Evolutionary conservation across 2,329 filamentous ascomycete species (phyloP).

Genomic region (Penicillium hordei): DNA sequence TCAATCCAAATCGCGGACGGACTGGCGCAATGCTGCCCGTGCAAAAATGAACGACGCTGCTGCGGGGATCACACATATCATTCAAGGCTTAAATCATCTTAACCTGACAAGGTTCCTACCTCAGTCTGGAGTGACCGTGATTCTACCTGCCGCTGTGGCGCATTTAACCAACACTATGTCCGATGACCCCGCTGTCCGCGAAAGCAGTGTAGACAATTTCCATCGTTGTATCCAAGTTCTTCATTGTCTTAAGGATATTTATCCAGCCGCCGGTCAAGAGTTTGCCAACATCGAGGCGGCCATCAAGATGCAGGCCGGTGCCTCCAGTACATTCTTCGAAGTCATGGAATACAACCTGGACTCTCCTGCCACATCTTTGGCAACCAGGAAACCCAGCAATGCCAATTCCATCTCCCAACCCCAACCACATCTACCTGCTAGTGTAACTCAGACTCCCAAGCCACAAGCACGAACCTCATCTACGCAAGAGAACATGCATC

Average conservation of each 20-base stretch:
- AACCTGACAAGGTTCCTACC: constrained; percentile 74
- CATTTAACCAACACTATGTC: constrained; percentile 85
- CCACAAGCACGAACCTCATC: neutral
- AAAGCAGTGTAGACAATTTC: constrained; percentile 72
- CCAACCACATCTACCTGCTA: constrained; percentile 1
- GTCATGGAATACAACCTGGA: constrained; percentile 35
- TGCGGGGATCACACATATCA: constrained; percentile 75
- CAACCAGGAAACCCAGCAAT: constrained; percentile 18
- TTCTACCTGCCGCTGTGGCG: constrained; percentile 84
- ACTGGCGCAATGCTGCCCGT: constrained; percentile 70
- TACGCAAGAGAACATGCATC: neutral
- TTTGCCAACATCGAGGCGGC: constrained; percentile 38
- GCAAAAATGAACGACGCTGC: constrained; percentile 79
- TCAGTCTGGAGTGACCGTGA: constrained; percentile 80
- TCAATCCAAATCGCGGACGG: constrained; percentile 49
- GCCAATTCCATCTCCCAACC: constrained; percentile 14
- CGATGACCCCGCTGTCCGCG: constrained; percentile 65
- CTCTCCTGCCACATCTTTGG: constrained; percentile 9
- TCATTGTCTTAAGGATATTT: constrained; percentile 77
- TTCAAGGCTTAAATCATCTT: constrained; percentile 67
- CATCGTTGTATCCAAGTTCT: constrained; percentile 83
- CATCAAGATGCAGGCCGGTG: constrained; percentile 32
- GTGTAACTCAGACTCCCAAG: neutral
- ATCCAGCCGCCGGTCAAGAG: constrained; percentile 79
- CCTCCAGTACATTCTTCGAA: constrained; percentile 30